Conservation (phyloP, 2,329 filamentous ascomycete genomes). For the Penicillium sp. region DNA sequence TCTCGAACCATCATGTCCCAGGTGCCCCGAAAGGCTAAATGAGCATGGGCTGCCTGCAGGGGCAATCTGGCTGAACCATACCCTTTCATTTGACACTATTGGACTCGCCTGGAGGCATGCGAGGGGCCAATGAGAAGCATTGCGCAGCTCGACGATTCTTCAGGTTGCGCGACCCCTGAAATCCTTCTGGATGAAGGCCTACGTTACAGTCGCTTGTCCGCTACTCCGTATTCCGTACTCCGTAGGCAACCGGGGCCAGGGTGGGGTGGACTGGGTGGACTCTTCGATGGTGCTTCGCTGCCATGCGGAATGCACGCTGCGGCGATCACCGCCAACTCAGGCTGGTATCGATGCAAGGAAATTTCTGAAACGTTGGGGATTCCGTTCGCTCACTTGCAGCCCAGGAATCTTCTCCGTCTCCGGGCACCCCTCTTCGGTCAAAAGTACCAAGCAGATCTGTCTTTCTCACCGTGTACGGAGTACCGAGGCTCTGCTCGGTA, state of each 20-base stretch:
- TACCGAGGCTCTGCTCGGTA: not conserved
- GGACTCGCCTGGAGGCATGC: constrained; percentile 7
- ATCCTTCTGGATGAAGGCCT: not conserved
- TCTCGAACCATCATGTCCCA: not conserved
- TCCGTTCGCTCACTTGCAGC: not conserved
- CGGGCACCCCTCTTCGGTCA: not conserved
- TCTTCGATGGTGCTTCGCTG: constrained; percentile 15
- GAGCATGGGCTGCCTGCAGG: not conserved
- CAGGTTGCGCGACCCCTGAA: not conserved
- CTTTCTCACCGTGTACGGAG: not conserved
- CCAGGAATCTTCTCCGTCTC: not conserved
- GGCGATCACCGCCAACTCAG: constrained; percentile 18
- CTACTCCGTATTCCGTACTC: not conserved
- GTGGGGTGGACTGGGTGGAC: not conserved
- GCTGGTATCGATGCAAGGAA: constrained; percentile 16
- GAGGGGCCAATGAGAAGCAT: constrained; percentile 9
- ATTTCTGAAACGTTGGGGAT: constrained; percentile 23
- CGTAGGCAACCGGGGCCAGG: not conserved
- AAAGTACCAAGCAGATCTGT: not conserved
- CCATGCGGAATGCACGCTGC: constrained; percentile 13
- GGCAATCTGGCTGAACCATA: constrained; percentile 5
- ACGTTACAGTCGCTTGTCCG: not conserved
- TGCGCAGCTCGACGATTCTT: not conserved
- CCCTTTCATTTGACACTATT: constrained; percentile 8
- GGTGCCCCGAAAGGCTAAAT: not conserved